Percentiles rank a stretch among this genome's conserved stretches.
These are phyloP conservation scores for Coemansia sp. DNA, from an alignment of 192 early-diverging fungal species.

Conservation along the genomic window DNA sequence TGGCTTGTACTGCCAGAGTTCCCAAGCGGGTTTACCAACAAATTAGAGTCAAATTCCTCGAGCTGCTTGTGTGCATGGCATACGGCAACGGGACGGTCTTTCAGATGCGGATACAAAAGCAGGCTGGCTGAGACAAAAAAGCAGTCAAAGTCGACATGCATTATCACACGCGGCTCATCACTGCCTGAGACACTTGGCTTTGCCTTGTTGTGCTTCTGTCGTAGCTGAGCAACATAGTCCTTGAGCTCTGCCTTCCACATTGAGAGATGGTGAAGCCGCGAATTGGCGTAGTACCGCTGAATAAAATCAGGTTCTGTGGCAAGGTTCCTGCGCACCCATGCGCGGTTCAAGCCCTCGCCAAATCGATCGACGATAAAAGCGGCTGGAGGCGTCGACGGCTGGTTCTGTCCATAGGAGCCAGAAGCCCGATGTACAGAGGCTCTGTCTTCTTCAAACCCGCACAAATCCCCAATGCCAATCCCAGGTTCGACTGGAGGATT, in stretches of 20 bases:
- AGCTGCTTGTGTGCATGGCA: slow-evolving; percentile 60
- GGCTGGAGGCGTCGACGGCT: not conserved
- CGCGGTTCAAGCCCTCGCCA: slow-evolving; percentile 40
- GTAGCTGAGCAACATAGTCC: slow-evolving; percentile 53
- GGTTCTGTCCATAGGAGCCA: not conserved
- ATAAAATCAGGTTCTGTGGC: slow-evolving; percentile 60
- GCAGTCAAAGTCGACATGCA: slow-evolving; percentile 94
- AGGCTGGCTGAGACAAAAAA: slow-evolving; percentile 89
- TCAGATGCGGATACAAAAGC: slow-evolving; percentile 67
- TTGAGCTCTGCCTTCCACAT: slow-evolving; percentile 83
- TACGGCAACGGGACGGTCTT: slow-evolving; percentile 69
- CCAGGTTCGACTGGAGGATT: not conserved
- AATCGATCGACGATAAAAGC: slow-evolving; percentile 31
- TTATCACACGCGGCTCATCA: slow-evolving; percentile 42
- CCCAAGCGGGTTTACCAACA: not conserved
- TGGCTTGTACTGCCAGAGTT: slow-evolving; percentile 47
- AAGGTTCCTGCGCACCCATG: slow-evolving; percentile 46
- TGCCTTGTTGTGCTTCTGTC: slow-evolving; percentile 5
- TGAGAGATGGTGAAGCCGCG: slow-evolving; percentile 77
- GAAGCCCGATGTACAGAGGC: not conserved
- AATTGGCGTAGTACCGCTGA: slow-evolving; percentile 65
- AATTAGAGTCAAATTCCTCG: not conserved
- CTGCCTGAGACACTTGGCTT: not conserved
- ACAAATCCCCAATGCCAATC: not conserved
- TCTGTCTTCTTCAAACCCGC: not conserved